Evolutionary conservation across 352 stramenopile species (phyloP), one percentile per base, ranked within the genome.

Genomic region (Phytophthora litchii): DNA sequence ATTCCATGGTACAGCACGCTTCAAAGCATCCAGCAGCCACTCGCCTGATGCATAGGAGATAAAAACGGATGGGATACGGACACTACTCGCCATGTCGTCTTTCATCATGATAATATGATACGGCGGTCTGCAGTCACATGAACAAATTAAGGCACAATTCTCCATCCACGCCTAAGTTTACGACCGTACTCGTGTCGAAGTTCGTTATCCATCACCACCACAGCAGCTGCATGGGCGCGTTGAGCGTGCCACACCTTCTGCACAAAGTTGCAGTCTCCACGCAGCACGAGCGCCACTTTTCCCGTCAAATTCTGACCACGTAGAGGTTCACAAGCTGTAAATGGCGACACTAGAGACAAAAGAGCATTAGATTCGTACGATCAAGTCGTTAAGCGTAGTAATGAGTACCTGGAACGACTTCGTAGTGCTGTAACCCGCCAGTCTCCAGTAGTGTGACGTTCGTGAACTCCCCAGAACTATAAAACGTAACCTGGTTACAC

Each of bases 91-190:
- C 59, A 89, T 84, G 55, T 91, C 74, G 59, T 93, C 82, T 35
- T 86, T 86, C 65, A 91, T 86, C 84, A 93, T 93, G 64, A 93
- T 89, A 57, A 93, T 91, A 35, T 93, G 80, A 48, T 76, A 86
- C 64, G 83, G 83, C 21, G 83, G 54, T 67, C 82, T 89, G 52
- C 14, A 63, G 11, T 11, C 4, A 3, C 12, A 60, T 13, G 11
- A 3, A 43, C 17, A 55, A 25, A 12, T 31, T 3, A 9, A 54
- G 21, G 13, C 20, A 25, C 8, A 44, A n/a, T 29, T 35, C 19
- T 31, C 48, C 13, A 23, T 20, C 11, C 17, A 45, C 12, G 37
- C 35, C 20, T 34, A 11, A 16, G n/a, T 20, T 3, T 5, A 21
- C 19, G 5, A 9, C 70, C 81, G 23, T 68, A 91, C 80, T 89